A percentile compares a stretch with the other conserved stretches of the same genome.
These are phyloP conservation scores for Zopfochytrium polystomum DNA, from an alignment of 371 early-diverging fungal species.

Conservation along the genomic window DNA sequence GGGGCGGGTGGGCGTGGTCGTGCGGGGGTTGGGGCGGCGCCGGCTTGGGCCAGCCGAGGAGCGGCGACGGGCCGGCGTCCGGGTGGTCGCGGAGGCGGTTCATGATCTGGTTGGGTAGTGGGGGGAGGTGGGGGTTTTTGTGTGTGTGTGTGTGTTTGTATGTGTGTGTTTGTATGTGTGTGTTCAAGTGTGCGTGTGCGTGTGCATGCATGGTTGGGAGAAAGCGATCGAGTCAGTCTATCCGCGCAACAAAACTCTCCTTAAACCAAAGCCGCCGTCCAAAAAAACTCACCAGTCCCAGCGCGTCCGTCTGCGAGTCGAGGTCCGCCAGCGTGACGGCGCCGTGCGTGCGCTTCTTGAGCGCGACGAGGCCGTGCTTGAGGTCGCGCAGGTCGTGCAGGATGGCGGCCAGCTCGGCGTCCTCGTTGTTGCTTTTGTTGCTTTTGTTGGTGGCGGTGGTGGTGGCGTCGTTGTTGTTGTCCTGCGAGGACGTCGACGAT, in stretches of 20 bases:
- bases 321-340: background rate
- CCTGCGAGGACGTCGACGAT: too few species aligned
- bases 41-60: background rate
- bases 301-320: background rate
- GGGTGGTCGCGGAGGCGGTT: background rate
- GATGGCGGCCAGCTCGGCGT: background rate
- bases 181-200: background rate
- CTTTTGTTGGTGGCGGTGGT: too few species aligned
- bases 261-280: background rate
- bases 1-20: background rate
- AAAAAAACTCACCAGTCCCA: background rate
- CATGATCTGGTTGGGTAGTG: background rate
- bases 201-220: background rate
- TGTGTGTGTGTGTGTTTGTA: too few species aligned
- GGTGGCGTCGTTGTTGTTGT: too few species aligned
- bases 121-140: too few species aligned
- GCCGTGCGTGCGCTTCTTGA: background rate
- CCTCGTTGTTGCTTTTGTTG: too few species aligned
- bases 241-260: background rate
- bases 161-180: too few species aligned
- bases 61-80: too few species aligned
- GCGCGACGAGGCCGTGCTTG: background rate
- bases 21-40: background rate
- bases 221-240: background rate
- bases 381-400: background rate